Percentiles rank a stretch among this genome's conserved stretches.
phyloP scores from a whole-genome alignment of 2,329 filamentous ascomycete genomes.

The Penicillium olsonii region DNA sequence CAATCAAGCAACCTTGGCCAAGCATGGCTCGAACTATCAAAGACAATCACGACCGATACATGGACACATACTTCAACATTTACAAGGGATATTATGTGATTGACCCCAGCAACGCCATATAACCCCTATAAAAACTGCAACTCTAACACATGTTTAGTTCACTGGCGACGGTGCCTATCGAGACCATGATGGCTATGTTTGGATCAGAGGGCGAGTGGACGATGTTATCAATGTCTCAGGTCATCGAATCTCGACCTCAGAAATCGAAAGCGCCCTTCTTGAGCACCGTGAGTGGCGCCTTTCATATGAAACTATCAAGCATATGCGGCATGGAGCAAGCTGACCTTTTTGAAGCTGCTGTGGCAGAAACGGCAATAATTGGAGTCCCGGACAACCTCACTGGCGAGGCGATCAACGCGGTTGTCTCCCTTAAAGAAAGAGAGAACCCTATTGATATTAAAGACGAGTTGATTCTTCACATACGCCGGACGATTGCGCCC shows the following conservation, averaged over 20 bases:
- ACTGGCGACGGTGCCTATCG: conserved; percentile 3
- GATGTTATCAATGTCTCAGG: conserved; percentile 96
- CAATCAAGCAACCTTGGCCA: conserved; percentile 93
- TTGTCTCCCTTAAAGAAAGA: conserved; percentile 69
- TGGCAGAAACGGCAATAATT: conserved; percentile 90
- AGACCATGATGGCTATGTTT: conserved; percentile 3
- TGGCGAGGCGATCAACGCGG: conserved; percentile 91
- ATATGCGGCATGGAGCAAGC: too few relatives aligned
- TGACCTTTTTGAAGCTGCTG: too few relatives aligned
- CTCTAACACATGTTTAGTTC: background rate
- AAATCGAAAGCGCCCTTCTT: background rate
- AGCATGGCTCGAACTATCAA: conserved; percentile 95
- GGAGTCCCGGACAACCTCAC: conserved; percentile 88
- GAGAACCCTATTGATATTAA: background rate
- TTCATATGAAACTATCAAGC: too few relatives aligned
- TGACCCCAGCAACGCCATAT: too few relatives aligned
- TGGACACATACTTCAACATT: conserved; percentile 75
- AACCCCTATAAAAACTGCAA: too few relatives aligned
- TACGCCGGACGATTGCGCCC: conserved; percentile 1
- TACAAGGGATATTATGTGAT: background rate
- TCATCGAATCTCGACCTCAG: conserved; percentile 73
- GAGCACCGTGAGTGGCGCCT: too few relatives aligned
- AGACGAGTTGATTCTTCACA: background rate
- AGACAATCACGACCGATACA: conserved; percentile 94
- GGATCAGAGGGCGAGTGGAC: conserved; percentile 71